Evolutionary conservation across 306 rosid species (phyloP).

Genomic region (Quercus parvula): DNA sequence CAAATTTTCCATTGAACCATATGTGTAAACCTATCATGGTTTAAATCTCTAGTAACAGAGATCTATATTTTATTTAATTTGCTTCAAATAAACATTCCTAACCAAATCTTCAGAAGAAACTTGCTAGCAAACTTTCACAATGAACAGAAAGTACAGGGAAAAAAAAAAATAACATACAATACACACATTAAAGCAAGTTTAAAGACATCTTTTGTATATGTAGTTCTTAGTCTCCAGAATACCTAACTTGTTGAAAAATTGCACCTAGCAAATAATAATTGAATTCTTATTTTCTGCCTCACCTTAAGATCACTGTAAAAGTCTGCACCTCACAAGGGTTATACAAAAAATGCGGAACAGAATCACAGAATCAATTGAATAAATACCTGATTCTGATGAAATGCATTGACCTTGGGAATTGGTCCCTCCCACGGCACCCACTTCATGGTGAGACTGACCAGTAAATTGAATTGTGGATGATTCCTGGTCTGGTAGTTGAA

Average conservation of each 20-base stretch:
- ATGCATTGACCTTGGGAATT: slow-evolving; percentile 32
- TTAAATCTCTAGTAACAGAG: not conserved
- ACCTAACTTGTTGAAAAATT: not conserved
- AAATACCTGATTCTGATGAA: slow-evolving; percentile 46
- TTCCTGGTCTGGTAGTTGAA: slow-evolving; percentile 21
- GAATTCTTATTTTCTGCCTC: not conserved
- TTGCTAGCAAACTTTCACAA: not conserved
- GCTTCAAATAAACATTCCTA: no score
- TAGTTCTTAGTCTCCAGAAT: not conserved
- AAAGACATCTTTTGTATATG: not conserved
- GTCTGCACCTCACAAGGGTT: not conserved
- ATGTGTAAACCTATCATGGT: not conserved
- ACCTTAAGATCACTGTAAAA: not conserved
- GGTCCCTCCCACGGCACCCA: slow-evolving; percentile 19
- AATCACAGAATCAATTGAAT: not conserved
- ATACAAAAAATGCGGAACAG: not conserved
- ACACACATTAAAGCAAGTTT: not conserved
- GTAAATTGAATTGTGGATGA: slow-evolving; percentile 19
- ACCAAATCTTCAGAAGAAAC: not conserved
- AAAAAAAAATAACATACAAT: not conserved
- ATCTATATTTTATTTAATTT: not conserved
- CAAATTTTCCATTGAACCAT: not conserved
- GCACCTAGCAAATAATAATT: not conserved
- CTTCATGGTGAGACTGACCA: slow-evolving; percentile 22
- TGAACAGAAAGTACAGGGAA: not conserved